phyloP scores from a whole-genome alignment of 805 yeast genomes.

The Metschnikowia amazonensis region DNA sequence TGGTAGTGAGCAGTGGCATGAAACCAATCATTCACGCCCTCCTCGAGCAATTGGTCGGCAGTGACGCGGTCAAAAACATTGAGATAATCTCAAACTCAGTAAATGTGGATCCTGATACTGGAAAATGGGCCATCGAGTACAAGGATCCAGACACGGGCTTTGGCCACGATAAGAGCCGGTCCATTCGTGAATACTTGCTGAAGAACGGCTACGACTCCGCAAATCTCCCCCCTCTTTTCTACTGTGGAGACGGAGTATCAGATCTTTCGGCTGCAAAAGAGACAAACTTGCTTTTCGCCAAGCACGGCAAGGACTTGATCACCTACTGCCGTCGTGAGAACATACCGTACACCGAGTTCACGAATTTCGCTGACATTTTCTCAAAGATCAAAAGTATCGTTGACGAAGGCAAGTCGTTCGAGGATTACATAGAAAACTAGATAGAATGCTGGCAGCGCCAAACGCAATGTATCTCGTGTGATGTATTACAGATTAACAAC shows the following conservation, averaged over 20 bases:
- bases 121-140: conserved; percentile 79
- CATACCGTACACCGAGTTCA: conserved; percentile 83
- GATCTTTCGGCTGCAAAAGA: conserved; percentile 94
- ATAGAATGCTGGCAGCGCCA: neutral
- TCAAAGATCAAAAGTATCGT: conserved; percentile 54
- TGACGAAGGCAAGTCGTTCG: conserved; percentile 20
- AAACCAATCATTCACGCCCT: conserved; percentile 81
- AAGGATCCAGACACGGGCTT: conserved; percentile 75
- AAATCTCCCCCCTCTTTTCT: conserved; percentile 62
- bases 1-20: conserved; percentile 93
- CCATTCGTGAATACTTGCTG: conserved; percentile 53
- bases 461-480: too few species aligned
- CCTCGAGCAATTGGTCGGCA: conserved; percentile 70
- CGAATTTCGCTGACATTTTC: conserved; percentile 70
- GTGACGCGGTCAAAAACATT: conserved; percentile 64
- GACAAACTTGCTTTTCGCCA: conserved; percentile 90
- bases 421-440: conserved; percentile 19
- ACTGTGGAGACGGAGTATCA: conserved; percentile 97
- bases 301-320: conserved; percentile 85
- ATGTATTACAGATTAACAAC: neutral
- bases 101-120: conserved; percentile 45
- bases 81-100: conserved; percentile 83
- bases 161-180: conserved; percentile 92
- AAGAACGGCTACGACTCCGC: conserved; percentile 28
- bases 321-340: conserved; percentile 75